Evolutionary conservation across 2,329 filamentous ascomycete genomes (phyloP).

Genomic region (Alternaria solani): DNA sequence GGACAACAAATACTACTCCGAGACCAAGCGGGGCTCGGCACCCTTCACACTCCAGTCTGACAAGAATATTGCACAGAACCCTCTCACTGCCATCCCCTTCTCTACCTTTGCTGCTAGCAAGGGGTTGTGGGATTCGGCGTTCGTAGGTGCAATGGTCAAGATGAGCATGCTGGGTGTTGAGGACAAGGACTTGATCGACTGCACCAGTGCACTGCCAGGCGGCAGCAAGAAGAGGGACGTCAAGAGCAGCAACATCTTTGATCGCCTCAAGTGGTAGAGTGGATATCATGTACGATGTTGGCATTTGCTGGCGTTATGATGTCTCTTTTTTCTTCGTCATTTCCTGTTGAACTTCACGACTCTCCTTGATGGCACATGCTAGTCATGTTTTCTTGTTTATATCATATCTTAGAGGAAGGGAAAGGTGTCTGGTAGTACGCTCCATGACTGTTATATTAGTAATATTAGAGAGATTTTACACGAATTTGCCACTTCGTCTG

Average conservation of each 20-base stretch:
- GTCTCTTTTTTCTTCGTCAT: not conserved
- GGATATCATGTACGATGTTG: not conserved
- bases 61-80: conserved; percentile 37
- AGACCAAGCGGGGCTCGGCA: conserved; percentile 40
- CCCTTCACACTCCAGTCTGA: conserved; percentile 43
- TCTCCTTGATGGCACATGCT: not conserved
- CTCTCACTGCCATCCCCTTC: conserved; percentile 30
- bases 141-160: conserved; percentile 47
- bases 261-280: conserved; percentile 32
- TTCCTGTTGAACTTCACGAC: not conserved
- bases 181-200: conserved; percentile 36
- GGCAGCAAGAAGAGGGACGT: conserved; percentile 45
- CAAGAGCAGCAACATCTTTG: conserved; percentile 37
- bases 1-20: conserved; percentile 49
- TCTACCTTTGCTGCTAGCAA: conserved; percentile 37
- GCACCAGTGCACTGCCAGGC: conserved; percentile 43
- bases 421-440: not conserved
- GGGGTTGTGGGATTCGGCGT: conserved; percentile 41
- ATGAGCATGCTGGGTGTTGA: conserved; percentile 48
- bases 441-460: not conserved
- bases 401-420: not conserved
- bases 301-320: not conserved
- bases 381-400: conserved; percentile 5
- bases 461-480: not conserved
- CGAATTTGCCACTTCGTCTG: not conserved